These are phyloP conservation scores for Cladosporium sp. DNA, from an alignment of 2,329 filamentous ascomycete genomes.

Conservation along the genomic window DNA sequence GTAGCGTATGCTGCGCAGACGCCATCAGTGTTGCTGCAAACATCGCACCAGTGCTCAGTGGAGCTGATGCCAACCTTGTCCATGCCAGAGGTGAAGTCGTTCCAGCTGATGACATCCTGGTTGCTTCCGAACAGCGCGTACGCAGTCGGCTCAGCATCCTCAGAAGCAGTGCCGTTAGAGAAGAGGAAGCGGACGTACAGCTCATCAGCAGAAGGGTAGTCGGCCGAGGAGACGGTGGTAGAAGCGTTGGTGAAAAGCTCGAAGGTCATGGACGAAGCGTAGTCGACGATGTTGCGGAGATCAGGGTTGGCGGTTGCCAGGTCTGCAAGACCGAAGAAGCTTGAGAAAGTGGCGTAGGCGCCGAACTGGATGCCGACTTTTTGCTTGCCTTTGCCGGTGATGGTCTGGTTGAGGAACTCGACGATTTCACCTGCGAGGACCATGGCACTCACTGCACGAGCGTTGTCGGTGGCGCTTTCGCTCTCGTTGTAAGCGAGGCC, in stretches of 20 bases:
- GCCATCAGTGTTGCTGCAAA: slow-evolving; percentile 72
- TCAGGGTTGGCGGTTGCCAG: slow-evolving; percentile 53
- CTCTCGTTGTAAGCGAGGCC: slow-evolving; percentile 76
- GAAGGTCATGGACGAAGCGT: slow-evolving; percentile 78
- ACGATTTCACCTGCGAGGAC: slow-evolving; percentile 51
- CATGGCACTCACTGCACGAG: slow-evolving; percentile 49
- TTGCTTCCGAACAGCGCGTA: slow-evolving; percentile 64
- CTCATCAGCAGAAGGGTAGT: slow-evolving; percentile 43
- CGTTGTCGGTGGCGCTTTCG: slow-evolving; percentile 43
- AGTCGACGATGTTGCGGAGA: slow-evolving; percentile 79
- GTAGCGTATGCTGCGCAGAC: slow-evolving; percentile 57
- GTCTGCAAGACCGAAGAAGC: slow-evolving; percentile 61
- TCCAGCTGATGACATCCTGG: slow-evolving; percentile 63
- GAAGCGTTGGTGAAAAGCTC: slow-evolving; percentile 63
- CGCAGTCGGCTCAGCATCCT: slow-evolving; percentile 46
- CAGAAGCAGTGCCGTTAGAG: slow-evolving; percentile 60
- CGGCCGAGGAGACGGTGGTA: slow-evolving; percentile 43
- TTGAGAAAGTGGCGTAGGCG: slow-evolving; percentile 61
- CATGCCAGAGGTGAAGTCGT: slow-evolving; percentile 65
- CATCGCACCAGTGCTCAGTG: slow-evolving; percentile 68
- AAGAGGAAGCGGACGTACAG: slow-evolving; percentile 62
- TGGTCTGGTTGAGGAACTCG: slow-evolving; percentile 46
- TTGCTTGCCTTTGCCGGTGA: slow-evolving; percentile 39
- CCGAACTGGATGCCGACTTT: slow-evolving; percentile 60
- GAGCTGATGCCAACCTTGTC: slow-evolving; percentile 65